Conservation (phyloP, 495 filamentous ascomycete genomes). For the Zalerion maritima region DNA sequence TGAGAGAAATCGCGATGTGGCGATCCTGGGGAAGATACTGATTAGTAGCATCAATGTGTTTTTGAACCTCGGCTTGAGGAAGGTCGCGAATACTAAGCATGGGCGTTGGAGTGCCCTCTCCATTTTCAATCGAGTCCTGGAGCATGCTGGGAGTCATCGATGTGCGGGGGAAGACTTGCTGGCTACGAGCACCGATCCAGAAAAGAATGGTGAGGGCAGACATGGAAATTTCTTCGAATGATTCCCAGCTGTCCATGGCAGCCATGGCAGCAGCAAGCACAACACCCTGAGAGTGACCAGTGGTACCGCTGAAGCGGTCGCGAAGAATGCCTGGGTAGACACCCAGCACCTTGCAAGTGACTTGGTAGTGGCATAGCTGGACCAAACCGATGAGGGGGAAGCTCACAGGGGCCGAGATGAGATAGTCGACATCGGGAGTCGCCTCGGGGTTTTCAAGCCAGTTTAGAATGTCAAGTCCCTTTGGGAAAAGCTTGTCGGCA, state of each 20-base stretch:
- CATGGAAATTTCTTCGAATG: conserved; percentile 61
- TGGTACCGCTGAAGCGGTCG: conserved; percentile 69
- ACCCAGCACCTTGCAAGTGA: conserved; percentile 82
- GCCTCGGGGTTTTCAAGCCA: conserved; percentile 80
- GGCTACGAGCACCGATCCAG: conserved; percentile 97
- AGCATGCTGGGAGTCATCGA: conserved; percentile 81
- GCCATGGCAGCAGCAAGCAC: conserved; percentile 89
- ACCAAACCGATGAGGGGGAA: conserved; percentile 92
- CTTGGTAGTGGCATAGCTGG: conserved; percentile 83
- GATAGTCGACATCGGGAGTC: conserved; percentile 87
- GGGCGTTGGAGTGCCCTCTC: conserved; percentile 85
- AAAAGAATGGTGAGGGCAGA: conserved; percentile 87
- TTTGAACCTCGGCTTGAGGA: conserved; percentile 67
- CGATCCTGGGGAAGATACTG: conserved; percentile 82
- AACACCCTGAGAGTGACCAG: conserved; percentile 93
- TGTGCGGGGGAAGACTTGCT: conserved; percentile 90
- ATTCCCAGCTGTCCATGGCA: conserved; percentile 76
- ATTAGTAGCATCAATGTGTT: conserved; percentile 91
- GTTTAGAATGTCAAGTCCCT: conserved; percentile 82
- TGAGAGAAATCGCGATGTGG: conserved; percentile 85
- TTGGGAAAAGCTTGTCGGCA: conserved; percentile 88
- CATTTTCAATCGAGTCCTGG: conserved; percentile 88
- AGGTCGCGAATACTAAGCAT: conserved; percentile 97
- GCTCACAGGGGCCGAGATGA: conserved; percentile 93
- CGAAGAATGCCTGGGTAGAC: conserved; percentile 73